Percentiles rank a stretch among this genome's conserved stretches.
Evolutionary conservation across 2,329 filamentous ascomycete genomes (phyloP).

Genomic region (Colletotrichum lindemuthianum): DNA sequence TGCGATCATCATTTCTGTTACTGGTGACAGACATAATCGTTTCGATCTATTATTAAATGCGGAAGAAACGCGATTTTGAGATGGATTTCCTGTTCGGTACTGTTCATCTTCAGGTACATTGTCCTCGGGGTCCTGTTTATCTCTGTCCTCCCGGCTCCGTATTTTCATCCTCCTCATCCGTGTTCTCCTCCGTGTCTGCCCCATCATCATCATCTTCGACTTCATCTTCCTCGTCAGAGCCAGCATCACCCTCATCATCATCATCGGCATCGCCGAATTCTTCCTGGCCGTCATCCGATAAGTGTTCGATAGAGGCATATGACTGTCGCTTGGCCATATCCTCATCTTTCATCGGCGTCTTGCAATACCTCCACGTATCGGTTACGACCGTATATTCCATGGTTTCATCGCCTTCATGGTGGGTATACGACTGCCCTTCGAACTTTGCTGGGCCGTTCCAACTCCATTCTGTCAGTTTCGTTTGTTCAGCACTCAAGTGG

Average conservation of each 20-base stretch:
- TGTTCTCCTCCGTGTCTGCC: no score
- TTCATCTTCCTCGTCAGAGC: not conserved
- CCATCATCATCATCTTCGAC: not conserved
- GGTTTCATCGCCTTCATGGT: constrained; percentile 20
- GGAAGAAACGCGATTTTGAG: no score
- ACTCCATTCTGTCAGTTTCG: constrained; percentile 16
- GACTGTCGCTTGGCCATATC: not conserved
- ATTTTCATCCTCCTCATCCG: no score
- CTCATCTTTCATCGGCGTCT: constrained; percentile 13
- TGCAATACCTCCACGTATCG: constrained; percentile 22
- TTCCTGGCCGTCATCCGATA: not conserved
- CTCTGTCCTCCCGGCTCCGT: no score
- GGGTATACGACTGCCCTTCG: constrained; percentile 11
- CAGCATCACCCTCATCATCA: not conserved
- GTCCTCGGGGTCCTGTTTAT: no score
- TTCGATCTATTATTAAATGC: no score
- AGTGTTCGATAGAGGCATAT: no score
- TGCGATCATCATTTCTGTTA: no score
- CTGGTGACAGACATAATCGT: no score
- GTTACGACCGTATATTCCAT: constrained; percentile 29
- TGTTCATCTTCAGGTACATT: no score
- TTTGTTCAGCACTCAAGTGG: constrained; percentile 18
- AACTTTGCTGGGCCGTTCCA: constrained; percentile 23
- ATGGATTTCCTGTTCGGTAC: no score
- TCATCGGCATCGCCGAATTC: not conserved